Percentiles rank a stretch among this genome's conserved stretches.
Conservation (phyloP, 2,329 filamentous ascomycete species). For the Hypoxylon sp. region DNA sequence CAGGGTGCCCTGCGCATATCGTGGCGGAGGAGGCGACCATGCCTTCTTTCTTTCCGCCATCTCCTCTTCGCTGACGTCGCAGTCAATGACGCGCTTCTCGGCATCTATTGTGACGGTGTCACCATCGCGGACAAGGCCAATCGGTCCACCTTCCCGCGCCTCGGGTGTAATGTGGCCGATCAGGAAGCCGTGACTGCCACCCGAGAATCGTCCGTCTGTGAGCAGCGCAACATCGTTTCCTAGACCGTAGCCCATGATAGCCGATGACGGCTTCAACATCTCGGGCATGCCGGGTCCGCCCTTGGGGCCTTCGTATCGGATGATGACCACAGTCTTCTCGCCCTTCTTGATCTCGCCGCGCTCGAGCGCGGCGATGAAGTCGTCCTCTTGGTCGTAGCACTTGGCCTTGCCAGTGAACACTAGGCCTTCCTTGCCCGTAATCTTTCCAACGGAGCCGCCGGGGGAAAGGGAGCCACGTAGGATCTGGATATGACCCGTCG, state of each 20-base stretch:
- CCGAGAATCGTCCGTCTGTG: slow-evolving; percentile 83
- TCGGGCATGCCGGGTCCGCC: slow-evolving; percentile 96
- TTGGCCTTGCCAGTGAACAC: slow-evolving; percentile 84
- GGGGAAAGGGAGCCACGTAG: slow-evolving; percentile 88
- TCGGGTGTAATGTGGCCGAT: slow-evolving; percentile 92
- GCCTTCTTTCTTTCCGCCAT: slow-evolving; percentile 69
- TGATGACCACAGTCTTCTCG: slow-evolving; percentile 90
- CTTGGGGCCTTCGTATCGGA: slow-evolving; percentile 94
- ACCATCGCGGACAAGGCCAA: slow-evolving; percentile 85
- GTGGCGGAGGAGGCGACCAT: slow-evolving; percentile 74
- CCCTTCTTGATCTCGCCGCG: slow-evolving; percentile 83
- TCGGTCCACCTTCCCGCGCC: slow-evolving; percentile 87
- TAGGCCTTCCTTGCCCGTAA: slow-evolving; percentile 94
- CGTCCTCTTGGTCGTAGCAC: slow-evolving; percentile 87
- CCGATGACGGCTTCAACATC: slow-evolving; percentile 92
- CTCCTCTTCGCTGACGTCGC: slow-evolving; percentile 77
- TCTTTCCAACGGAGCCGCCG: slow-evolving; percentile 90
- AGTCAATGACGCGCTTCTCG: slow-evolving; percentile 77
- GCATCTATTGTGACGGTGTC: slow-evolving; percentile 88
- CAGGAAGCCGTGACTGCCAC: slow-evolving; percentile 87
- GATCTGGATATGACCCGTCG: slow-evolving; percentile 90
- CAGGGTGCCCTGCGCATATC: slow-evolving; percentile 75
- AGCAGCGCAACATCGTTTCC: slow-evolving; percentile 81
- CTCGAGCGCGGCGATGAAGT: slow-evolving; percentile 84
- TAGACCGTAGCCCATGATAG: slow-evolving; percentile 91